These are phyloP conservation scores for Plantago ovata DNA, from an alignment of 257 asterid species.

Conservation along the genomic window DNA sequence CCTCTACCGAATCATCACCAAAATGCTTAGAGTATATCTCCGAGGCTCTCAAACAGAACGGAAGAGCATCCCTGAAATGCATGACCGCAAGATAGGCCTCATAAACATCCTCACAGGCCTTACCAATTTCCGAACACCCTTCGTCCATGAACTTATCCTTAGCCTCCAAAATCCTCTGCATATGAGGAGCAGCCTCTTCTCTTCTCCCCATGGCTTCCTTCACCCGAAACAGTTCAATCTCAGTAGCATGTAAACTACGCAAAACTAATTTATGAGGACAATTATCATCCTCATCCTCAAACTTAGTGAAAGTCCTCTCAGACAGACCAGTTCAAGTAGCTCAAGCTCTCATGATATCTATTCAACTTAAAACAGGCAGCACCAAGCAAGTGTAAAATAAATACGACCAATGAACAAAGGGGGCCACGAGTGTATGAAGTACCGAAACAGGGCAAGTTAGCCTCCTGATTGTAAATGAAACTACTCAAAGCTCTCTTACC, in stretches of 20 bases:
- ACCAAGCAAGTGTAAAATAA: background rate
- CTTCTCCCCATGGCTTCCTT: background rate
- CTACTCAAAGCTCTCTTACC: too few species aligned
- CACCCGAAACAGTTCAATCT: too few species aligned
- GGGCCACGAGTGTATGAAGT: background rate
- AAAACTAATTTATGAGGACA: too few species aligned
- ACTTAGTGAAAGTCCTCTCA: background rate
- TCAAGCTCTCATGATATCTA: background rate
- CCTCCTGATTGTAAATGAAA: too few species aligned
- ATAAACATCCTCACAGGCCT: background rate
- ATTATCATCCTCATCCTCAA: background rate
- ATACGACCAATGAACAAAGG: background rate
- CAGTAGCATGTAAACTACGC: too few species aligned
- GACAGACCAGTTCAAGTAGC: background rate
- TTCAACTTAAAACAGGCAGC: background rate
- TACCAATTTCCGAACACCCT: background rate
- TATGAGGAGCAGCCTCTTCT: background rate
- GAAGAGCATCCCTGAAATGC: conserved; percentile 1
- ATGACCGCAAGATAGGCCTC: background rate
- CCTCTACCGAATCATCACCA: background rate
- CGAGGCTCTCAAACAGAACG: background rate
- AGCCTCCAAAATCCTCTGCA: background rate
- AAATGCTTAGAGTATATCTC: background rate
- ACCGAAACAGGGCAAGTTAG: too few species aligned
- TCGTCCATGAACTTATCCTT: background rate